Base-by-base conservation (phyloP, 202 grass and related monocot genomes). In the Elaeis oleifera region DNA sequence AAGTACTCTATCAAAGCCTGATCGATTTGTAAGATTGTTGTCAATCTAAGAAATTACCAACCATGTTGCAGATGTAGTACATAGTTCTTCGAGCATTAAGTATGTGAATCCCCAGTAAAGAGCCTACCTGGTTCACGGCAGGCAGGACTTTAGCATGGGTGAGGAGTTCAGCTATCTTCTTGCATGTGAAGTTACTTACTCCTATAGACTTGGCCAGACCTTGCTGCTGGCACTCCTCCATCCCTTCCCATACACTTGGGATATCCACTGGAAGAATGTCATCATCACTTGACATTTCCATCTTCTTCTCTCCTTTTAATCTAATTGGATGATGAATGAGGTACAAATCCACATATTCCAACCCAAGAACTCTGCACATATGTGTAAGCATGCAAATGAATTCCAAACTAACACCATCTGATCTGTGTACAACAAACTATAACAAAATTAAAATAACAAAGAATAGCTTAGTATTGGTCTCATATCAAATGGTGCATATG, bases 161-260 rank as follows among this genome's bases (percentile, higher is more conserved):
- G 4, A 61, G 26, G 6, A 61, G 29, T 8, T 44, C 1, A 1
- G 26, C 6, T 6, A 61, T n/a, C 18, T 61, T 61, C 28, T 61
- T 39, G 59, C 16, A 13, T 9, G 59, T 61, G 59, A 61, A 61
- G 59, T 61, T 61, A 29, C 59, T 61, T 0, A 61, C 59, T 17
- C 59, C 59, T 0, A 60, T 39, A 6, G 58, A 60, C 24, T 60
- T 60, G 16, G 58, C 58, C 4, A 60, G 17, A 0, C 58, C 58
- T 3, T 31, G 58, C 11, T 17, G 17, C 6, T 60, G 58, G 2
- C 58, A 36, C 18, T 36, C 16, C 27, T 60, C 58, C 58, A 60
- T 60, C 13, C 22, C 27, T n/a, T 32, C 27, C 58, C 58, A 60
- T 27, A 60, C 58, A 5, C 26, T 18, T n/a, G 24, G 2, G 0